phyloP scores from a whole-genome alignment of 148 eudicot species.

The Diospyros lotus region DNA sequence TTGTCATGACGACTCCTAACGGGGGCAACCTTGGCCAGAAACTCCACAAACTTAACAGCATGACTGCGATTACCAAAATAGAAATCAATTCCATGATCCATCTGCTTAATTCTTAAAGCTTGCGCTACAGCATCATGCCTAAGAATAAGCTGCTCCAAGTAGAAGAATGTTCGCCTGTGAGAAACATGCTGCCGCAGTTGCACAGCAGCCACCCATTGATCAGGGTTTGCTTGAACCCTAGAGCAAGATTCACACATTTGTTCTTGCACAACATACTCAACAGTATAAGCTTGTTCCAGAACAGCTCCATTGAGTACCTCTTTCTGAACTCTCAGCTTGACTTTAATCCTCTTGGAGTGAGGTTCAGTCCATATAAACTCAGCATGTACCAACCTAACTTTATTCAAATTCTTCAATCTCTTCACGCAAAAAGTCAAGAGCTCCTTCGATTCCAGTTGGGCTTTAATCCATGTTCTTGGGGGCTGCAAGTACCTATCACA shows the following conservation, averaged over 20 bases:
- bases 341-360: constrained; percentile 48
- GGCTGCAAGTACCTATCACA: constrained; percentile 61
- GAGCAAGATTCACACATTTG: constrained; percentile 68
- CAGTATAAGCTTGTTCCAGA: constrained; percentile 54
- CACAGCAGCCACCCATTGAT: constrained; percentile 75
- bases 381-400: constrained; percentile 41
- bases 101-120: constrained; percentile 47
- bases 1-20: constrained; percentile 41
- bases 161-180: constrained; percentile 71
- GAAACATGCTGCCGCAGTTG: constrained; percentile 73
- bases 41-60: constrained; percentile 61
- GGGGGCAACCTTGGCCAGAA: constrained; percentile 65
- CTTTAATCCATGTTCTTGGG: constrained; percentile 52
- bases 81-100: constrained; percentile 68
- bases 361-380: constrained; percentile 47
- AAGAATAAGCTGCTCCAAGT: constrained; percentile 51
- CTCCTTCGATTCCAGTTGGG: constrained; percentile 53
- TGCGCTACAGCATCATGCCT: constrained; percentile 44
- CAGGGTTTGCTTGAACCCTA: constrained; percentile 64
- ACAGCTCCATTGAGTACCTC: constrained; percentile 60
- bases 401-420: constrained; percentile 40
- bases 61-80: constrained; percentile 67
- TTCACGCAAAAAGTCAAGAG: constrained; percentile 55
- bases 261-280: constrained; percentile 64
- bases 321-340: constrained; percentile 44